Conservation (phyloP, 345 rosid species). For the Salix exigua region DNA sequence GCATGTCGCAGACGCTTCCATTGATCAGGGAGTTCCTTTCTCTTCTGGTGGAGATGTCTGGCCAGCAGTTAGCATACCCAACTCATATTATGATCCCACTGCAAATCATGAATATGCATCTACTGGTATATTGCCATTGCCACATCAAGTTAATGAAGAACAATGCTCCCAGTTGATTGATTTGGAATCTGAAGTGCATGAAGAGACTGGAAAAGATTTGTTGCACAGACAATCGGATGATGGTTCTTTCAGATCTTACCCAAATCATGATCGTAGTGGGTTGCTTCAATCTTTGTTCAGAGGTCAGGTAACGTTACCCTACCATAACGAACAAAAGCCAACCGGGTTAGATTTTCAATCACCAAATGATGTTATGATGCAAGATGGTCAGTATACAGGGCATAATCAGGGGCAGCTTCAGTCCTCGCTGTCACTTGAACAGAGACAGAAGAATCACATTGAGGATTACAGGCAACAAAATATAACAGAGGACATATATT, state of each 20-base stretch:
- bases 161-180: conserved; percentile 46
- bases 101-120: conserved; percentile 44
- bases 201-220: conserved; percentile 41
- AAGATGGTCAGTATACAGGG: conserved; percentile 45
- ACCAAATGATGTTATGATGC: conserved; percentile 45
- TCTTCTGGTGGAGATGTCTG: conserved; percentile 52
- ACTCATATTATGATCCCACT: conserved; percentile 41
- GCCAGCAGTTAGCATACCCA: conserved; percentile 42
- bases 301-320: conserved; percentile 49
- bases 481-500: conserved; percentile 41
- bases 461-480: conserved; percentile 55
- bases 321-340: conserved; percentile 52
- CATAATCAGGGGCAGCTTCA: conserved; percentile 57
- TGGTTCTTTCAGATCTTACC: conserved; percentile 52
- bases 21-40: conserved; percentile 41
- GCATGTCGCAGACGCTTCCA: conserved; percentile 38
- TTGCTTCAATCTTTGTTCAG: conserved; percentile 78
- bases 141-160: conserved; percentile 42
- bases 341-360: conserved; percentile 53
- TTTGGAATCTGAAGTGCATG: conserved; percentile 49
- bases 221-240: conserved; percentile 46
- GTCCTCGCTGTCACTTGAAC: conserved; percentile 44
- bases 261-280: conserved; percentile 62
- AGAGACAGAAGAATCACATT: conserved; percentile 50
- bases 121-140: conserved; percentile 41